These are phyloP conservation scores for Backusella macrospora DNA, from an alignment of 192 early-diverging fungal species.

Conservation along the genomic window DNA sequence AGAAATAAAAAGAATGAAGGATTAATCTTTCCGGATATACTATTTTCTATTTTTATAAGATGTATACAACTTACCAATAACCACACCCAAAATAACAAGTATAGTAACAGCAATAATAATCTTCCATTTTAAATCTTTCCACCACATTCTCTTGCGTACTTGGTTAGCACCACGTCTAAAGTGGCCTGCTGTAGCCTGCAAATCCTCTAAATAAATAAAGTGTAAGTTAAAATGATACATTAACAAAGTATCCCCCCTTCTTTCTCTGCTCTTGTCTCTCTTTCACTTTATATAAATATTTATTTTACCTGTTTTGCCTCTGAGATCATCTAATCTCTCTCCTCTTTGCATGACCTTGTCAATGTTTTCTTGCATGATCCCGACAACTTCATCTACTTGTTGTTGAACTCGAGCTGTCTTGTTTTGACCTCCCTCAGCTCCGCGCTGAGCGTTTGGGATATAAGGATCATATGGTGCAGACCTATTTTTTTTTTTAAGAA, in stretches of 20 bases:
- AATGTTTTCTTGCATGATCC: conserved; percentile 94
- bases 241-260: too few species aligned
- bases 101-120: conserved; percentile 82
- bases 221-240: neutral
- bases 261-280: neutral
- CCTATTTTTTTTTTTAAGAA: conserved; percentile 23
- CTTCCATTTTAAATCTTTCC: conserved; percentile 97
- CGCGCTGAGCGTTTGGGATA: conserved; percentile 32
- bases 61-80: conserved; percentile 64
- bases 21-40: conserved; percentile 60
- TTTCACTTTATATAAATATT: neutral
- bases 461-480: conserved; percentile 46
- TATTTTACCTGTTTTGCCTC: conserved; percentile 77
- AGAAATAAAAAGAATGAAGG: conserved; percentile 63
- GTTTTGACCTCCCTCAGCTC: conserved; percentile 13
- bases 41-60: neutral
- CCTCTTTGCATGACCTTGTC: conserved; percentile 86
- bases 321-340: conserved; percentile 80
- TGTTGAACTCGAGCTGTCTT: conserved; percentile 75
- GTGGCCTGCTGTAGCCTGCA: conserved; percentile 37
- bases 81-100: conserved; percentile 77
- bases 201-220: conserved; percentile 33
- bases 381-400: conserved; percentile 89
- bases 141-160: conserved; percentile 66
- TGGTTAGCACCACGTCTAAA: conserved; percentile 44